Evolutionary conservation across 495 filamentous ascomycete species (phyloP).

Genomic region (Neurospora intermedia): DNA sequence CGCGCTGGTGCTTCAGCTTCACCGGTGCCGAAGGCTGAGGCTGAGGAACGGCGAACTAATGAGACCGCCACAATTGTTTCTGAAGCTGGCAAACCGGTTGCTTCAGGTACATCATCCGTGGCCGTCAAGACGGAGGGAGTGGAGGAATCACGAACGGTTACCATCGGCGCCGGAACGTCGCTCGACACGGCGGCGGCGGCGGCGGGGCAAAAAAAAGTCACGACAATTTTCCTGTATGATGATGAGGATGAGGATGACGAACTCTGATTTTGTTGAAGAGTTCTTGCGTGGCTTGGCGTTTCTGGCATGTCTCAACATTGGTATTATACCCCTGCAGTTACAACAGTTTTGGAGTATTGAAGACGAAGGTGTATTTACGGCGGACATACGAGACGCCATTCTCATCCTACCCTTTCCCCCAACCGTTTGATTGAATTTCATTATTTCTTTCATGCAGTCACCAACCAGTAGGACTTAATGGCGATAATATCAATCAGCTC

Average conservation of each 20-base stretch:
- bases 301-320: not conserved
- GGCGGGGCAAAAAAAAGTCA: not conserved
- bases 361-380: not conserved
- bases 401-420: not conserved
- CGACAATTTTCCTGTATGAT: not conserved
- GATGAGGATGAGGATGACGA: conserved; percentile 10
- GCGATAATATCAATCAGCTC: not conserved
- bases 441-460: not conserved
- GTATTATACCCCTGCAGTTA: not conserved
- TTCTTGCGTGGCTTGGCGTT: not conserved
- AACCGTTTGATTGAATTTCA: not conserved
- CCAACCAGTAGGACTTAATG: not conserved
- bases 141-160: not conserved
- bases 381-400: not conserved
- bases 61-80: not conserved
- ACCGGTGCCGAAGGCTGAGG: not conserved
- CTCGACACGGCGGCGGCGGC: not conserved
- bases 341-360: not conserved
- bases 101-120: not conserved
- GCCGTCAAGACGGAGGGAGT: not conserved
- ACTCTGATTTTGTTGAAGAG: conserved; percentile 6
- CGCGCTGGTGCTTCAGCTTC: not conserved
- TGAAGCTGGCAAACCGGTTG: not conserved
- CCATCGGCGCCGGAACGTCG: not conserved
- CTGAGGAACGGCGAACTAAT: not conserved